A percentile compares a stretch with the other conserved stretches of the same genome.
Conservation (phyloP, 2,329 filamentous ascomycete genomes). For the Ascochyta lentis region DNA sequence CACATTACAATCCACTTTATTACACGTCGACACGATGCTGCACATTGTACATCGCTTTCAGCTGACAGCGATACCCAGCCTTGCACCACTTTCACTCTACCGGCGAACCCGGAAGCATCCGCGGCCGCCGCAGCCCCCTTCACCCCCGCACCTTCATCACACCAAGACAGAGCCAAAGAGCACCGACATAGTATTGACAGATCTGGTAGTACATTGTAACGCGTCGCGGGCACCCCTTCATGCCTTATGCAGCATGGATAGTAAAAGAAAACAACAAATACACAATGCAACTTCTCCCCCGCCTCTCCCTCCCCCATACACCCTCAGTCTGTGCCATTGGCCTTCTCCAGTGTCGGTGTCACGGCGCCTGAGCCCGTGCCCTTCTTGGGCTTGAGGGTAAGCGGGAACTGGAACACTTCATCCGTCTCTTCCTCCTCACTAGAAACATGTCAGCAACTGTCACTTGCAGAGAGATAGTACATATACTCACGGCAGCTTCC, state of each 20-base stretch:
- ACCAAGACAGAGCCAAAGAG: not conserved
- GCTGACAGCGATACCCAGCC: not conserved
- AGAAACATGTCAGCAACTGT: constrained; percentile 37
- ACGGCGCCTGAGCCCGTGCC: constrained; percentile 39
- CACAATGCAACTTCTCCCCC: constrained; percentile 14
- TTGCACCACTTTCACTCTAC: not conserved
- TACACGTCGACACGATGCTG: no score
- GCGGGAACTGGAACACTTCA: constrained; percentile 75
- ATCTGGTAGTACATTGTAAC: constrained; percentile 21
- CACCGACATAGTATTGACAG: constrained; percentile 16
- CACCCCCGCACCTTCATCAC: not conserved
- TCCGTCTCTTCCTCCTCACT: constrained; percentile 89
- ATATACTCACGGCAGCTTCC: constrained; percentile 90
- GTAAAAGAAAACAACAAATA: constrained; percentile 5
- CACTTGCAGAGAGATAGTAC: not conserved
- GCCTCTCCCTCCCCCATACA: constrained; percentile 8
- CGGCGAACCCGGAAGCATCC: not conserved
- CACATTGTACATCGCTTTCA: not conserved
- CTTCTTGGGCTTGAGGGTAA: constrained; percentile 65
- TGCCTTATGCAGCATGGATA: constrained; percentile 12
- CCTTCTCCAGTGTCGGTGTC: constrained; percentile 36
- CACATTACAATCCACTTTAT: not conserved
- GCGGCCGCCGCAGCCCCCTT: not conserved
- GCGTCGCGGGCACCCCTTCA: constrained; percentile 4
- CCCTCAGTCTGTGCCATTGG: constrained; percentile 38